Conservation (phyloP, 305 asterid species). For the Caryopteris hybrid region DNA sequence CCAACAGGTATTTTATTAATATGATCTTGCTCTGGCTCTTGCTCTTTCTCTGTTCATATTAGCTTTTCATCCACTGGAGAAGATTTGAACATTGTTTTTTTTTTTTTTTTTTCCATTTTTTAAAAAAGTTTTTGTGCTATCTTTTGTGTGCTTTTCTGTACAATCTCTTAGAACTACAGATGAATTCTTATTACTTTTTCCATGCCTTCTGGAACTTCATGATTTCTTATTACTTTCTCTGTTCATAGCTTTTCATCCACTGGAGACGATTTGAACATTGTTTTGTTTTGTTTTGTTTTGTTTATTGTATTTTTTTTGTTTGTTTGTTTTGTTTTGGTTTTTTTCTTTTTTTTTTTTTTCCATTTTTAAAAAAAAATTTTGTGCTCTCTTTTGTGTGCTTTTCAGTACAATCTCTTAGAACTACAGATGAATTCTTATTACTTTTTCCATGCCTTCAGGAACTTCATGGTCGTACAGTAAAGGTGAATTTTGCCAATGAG, state of each 20-base stretch:
- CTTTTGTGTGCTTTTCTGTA: too few relatives aligned
- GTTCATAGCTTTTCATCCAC: neutral
- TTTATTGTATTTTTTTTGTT: too few relatives aligned
- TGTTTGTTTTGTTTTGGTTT: too few relatives aligned
- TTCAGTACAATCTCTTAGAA: neutral
- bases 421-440: neutral
- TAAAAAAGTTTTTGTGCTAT: too few relatives aligned
- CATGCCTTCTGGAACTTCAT: constrained; percentile 56
- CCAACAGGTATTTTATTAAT: neutral
- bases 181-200: neutral
- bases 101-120: too few relatives aligned
- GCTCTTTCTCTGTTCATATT: neutral
- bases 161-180: neutral
- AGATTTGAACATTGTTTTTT: neutral
- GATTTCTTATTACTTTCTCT: constrained; percentile 8
- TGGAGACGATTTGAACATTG: neutral
- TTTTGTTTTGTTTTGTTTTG: neutral
- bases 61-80: neutral
- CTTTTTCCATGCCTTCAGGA: constrained; percentile 38
- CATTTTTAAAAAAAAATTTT: too few relatives aligned
- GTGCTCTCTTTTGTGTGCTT: too few relatives aligned
- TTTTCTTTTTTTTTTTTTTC: too few relatives aligned
- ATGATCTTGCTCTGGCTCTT: neutral
- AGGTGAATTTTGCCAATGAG: constrained; percentile 69
- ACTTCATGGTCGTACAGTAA: constrained; percentile 70